Evolutionary conservation across 352 stramenopile genomes (phyloP).

Genomic region (Globisporangium perplexum): DNA sequence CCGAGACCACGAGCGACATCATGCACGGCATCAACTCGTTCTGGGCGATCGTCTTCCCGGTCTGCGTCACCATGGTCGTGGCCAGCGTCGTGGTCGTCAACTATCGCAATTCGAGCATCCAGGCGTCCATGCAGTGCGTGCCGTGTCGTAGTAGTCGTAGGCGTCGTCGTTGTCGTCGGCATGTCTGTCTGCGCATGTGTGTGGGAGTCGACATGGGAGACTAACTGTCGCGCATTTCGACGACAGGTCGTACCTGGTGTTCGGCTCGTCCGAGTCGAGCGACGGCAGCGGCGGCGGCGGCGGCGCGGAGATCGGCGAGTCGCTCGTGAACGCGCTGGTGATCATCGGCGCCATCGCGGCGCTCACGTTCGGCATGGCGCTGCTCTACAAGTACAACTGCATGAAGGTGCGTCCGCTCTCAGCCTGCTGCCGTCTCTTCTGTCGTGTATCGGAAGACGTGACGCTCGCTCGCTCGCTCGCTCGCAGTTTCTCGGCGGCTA

Average conservation of each 20-base stretch:
- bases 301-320: conserved; percentile 46
- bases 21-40: conserved; percentile 89
- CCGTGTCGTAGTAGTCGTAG: no score
- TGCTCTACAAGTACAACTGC: conserved; percentile 89
- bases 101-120: conserved; percentile 69
- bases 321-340: conserved; percentile 84
- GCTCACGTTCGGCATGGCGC: conserved; percentile 86
- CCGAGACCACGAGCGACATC: conserved; percentile 52
- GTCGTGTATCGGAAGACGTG: neutral
- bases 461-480: no score
- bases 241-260: conserved; percentile 68
- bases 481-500: conserved; percentile 70
- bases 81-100: conserved; percentile 82
- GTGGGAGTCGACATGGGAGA: no score
- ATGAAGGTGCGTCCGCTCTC: conserved; percentile 52
- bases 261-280: conserved; percentile 49
- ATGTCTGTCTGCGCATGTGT: no score
- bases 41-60: conserved; percentile 78
- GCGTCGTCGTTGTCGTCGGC: no score
- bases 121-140: conserved; percentile 73
- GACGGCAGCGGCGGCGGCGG: conserved; percentile 12
- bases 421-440: no score
- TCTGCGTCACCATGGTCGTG: conserved; percentile 79
- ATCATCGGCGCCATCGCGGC: conserved; percentile 84
- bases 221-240: no score